Evolutionary conservation across 495 filamentous ascomycete species (phyloP), one percentile per base, ranked within the genome.

Genomic region (Daldinia grandis): DNA sequence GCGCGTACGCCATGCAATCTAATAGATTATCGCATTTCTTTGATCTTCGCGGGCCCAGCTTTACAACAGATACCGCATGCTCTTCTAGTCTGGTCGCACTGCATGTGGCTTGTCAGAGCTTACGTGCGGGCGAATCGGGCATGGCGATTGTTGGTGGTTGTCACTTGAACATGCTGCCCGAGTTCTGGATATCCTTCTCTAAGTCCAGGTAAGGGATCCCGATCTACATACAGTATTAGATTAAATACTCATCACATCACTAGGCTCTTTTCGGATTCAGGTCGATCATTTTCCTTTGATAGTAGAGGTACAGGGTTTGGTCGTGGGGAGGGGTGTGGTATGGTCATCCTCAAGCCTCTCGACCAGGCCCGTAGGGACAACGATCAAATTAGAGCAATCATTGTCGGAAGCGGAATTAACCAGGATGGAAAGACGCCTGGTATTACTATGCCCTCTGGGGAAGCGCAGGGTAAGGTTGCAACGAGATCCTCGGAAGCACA

Each of bases 41-140:
- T 65, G 84, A 87, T 69, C 81, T 87, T 71, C 80, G 84, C 51
- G 86, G 88, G 3, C 81, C 83, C 0, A 82, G 90, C 62, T 91
- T 92, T 74, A 94, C 90, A 28, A 86, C 94, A 21, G 94, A 97
- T 75, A 97, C 94, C 2, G 93, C 93, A 27, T 97, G 94, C 76
- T 96, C 93, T 2, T 93, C 91, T 14, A 93, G 91, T 63, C 74
- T 87, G 67, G 81, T 85, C 38, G 84, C 84, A n/a, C 71, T 87
- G 31, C 85, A 96, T 71, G 79, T 93, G 42, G 93, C 93, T 53
- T 95, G 93, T 75, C 94, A 92, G 69, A 89, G 90, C 1, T 82
- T 97, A 19, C 90, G 91, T 80, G 81, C 85, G 14, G 83, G 84
- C 4, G 85, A 86, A 35, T 80, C 80, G 0, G 74, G 68, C 40